A percentile compares a stretch with the other conserved stretches of the same genome.
Evolutionary conservation across 305 asterid species (phyloP).

Genomic region (Fraxinus paxiana): DNA sequence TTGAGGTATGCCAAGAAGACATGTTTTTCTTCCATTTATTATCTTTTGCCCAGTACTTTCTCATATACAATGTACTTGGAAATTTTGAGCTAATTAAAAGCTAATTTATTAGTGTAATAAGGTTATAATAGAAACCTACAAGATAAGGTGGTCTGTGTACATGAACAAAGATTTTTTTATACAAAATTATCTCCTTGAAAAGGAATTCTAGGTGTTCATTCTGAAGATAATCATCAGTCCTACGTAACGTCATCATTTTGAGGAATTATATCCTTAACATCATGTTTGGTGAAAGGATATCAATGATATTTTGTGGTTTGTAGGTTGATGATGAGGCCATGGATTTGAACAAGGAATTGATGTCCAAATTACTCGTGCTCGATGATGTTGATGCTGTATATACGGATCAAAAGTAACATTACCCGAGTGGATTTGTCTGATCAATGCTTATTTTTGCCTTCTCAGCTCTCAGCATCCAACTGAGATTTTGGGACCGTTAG

Average conservation of each 20-base stretch:
- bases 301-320: constrained; percentile 12
- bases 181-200: neutral
- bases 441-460: constrained; percentile 1
- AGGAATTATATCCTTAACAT: neutral
- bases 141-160: neutral
- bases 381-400: constrained; percentile 93
- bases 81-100: neutral
- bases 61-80: neutral
- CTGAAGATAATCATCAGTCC: neutral
- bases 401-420: constrained; percentile 65
- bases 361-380: constrained; percentile 80
- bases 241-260: neutral
- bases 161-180: neutral
- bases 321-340: constrained; percentile 93
- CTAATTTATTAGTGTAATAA: neutral
- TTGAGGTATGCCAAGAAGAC: constrained; percentile 52
- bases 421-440: neutral
- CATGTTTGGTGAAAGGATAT: neutral
- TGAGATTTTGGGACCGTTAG: constrained; percentile 18
- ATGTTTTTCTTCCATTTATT: neutral
- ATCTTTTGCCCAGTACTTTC: neutral
- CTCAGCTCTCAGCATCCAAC: constrained; percentile 20
- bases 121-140: neutral
- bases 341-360: constrained; percentile 82
- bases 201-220: constrained; percentile 2